Percentiles rank a stretch among this genome's conserved stretches.
Conservation (phyloP, 192 early-diverging fungal genomes). For the Podila horticola region DNA sequence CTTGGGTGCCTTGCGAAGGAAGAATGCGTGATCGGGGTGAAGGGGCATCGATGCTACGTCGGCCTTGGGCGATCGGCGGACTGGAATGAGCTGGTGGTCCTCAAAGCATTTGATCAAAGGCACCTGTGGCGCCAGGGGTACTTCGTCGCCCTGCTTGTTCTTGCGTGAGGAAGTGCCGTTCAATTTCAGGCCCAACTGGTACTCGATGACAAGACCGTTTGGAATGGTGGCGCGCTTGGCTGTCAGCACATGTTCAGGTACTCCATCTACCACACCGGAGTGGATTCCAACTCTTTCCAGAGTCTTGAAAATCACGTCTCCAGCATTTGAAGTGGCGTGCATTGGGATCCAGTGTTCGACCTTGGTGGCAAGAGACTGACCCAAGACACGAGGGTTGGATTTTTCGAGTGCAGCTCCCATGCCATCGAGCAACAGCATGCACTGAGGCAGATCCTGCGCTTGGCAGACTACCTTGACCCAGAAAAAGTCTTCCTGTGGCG, state of each 20-base stretch:
- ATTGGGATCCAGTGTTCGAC: constrained; percentile 57
- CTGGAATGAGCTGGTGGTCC: constrained; percentile 25
- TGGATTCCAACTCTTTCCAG: constrained; percentile 64
- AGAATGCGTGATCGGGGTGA: constrained; percentile 37
- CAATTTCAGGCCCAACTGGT: constrained; percentile 28
- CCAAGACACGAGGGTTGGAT: constrained; percentile 17
- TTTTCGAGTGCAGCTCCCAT: constrained; percentile 41
- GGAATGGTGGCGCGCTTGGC: constrained; percentile 32
- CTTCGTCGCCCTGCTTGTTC: constrained; percentile 27
- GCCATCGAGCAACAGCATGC: constrained; percentile 41
- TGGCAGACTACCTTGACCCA: constrained; percentile 51
- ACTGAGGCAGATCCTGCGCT: constrained; percentile 46
- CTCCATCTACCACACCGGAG: constrained; percentile 57
- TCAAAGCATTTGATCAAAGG: constrained; percentile 32
- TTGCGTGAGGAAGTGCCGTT: constrained; percentile 13
- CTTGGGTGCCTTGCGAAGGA: constrained; percentile 45
- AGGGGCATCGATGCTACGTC: constrained; percentile 50
- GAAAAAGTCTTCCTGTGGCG: constrained; percentile 47
- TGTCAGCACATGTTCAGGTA: constrained; percentile 35
- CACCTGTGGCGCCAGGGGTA: constrained; percentile 22
- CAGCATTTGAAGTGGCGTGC: constrained; percentile 53
- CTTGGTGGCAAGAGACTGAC: constrained; percentile 40
- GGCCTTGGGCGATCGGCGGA: constrained; percentile 42
- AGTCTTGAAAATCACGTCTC: constrained; percentile 58
- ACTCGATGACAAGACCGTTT: constrained; percentile 44